Evolutionary conservation across 768 basidiomycete genomes (phyloP).

Genomic region (Tulasnella sp.): DNA sequence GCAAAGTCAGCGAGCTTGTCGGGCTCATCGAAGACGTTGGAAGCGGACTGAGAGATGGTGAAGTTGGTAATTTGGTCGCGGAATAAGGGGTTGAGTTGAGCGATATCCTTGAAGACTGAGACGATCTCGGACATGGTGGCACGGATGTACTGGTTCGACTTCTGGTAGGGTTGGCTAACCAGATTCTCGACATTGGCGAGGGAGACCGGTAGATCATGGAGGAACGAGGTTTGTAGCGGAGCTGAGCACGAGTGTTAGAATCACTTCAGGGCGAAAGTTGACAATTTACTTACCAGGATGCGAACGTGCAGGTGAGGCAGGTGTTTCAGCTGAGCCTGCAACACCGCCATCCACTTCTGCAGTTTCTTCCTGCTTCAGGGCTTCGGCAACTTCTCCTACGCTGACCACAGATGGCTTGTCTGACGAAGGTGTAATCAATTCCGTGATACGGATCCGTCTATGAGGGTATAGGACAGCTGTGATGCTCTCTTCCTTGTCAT

Average conservation of each 20-base stretch:
- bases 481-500: constrained; percentile 74
- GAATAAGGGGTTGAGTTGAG: constrained; percentile 93
- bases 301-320: not conserved
- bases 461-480: constrained; percentile 94
- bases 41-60: constrained; percentile 81
- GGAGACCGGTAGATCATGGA: constrained; percentile 70
- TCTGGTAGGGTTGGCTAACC: constrained; percentile 67
- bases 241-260: constrained; percentile 26
- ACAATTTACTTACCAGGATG: not conserved
- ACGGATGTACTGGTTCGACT: constrained; percentile 89
- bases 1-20: constrained; percentile 97
- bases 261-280: not conserved
- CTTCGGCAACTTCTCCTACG: constrained; percentile 29
- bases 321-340: not conserved
- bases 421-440: constrained; percentile 57
- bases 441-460: constrained; percentile 76
- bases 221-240: constrained; percentile 72
- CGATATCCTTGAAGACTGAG: constrained; percentile 96
- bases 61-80: constrained; percentile 97
- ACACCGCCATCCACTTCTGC: not conserved
- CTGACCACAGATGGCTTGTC: constrained; percentile 28
- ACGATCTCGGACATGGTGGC: constrained; percentile 96
- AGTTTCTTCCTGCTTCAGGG: constrained; percentile 27
- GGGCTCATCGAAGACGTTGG: constrained; percentile 94
- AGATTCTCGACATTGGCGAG: constrained; percentile 85